Evolutionary conservation across 1,139 yeast genomes (phyloP).

Genomic region (Meyerozyma sp.): DNA sequence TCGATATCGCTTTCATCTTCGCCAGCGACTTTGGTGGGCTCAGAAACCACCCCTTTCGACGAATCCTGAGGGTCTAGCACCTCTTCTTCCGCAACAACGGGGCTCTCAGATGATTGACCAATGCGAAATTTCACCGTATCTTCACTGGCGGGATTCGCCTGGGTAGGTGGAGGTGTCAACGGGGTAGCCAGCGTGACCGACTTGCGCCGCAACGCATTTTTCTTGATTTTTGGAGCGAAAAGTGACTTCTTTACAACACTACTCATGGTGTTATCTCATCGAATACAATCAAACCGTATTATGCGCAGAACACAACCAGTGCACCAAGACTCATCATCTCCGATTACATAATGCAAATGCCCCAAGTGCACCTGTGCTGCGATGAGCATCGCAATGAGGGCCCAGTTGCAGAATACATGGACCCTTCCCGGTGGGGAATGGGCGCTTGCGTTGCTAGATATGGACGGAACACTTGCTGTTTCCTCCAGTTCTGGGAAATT

Average conservation of each 20-base stretch:
- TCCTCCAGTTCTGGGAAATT: slow-evolving; percentile 46
- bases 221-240: slow-evolving; percentile 36
- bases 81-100: slow-evolving; percentile 13
- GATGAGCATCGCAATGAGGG: slow-evolving; percentile 11
- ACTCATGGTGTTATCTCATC: slow-evolving; percentile 31
- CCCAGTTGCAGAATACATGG: neutral
- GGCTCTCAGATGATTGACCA: slow-evolving; percentile 3
- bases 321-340: no score
- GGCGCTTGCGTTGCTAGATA: neutral
- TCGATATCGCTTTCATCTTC: slow-evolving; percentile 15
- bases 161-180: slow-evolving; percentile 23
- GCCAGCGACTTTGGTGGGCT: slow-evolving; percentile 8
- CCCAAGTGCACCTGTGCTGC: no score
- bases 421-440: neutral
- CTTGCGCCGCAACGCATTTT: slow-evolving; percentile 20
- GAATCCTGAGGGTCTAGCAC: slow-evolving; percentile 29
- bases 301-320: neutral
- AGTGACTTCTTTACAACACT: slow-evolving; percentile 43
- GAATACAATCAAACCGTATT: neutral
- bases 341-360: no score
- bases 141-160: slow-evolving; percentile 10
- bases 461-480: slow-evolving; percentile 34
- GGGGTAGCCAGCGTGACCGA: slow-evolving; percentile 11
- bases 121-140: slow-evolving; percentile 5
- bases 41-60: slow-evolving; percentile 7